Base-by-base conservation (phyloP, 768 basidiomycete species). In the Amanita polypyramis region DNA sequence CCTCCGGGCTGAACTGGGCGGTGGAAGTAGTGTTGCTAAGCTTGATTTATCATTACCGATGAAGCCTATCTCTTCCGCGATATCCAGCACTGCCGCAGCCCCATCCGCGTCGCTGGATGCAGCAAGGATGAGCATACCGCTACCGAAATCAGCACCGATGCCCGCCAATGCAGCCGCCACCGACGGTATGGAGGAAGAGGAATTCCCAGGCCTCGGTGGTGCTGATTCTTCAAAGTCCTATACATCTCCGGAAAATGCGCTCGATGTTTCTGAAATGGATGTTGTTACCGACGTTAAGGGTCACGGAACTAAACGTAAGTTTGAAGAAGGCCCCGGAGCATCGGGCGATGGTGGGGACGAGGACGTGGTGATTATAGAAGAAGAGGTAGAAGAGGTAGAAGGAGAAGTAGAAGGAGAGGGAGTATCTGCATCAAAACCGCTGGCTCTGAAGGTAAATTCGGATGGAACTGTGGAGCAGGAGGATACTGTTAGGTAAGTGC, bases 381-480 rank as follows among this genome's bases (percentile, higher is more conserved):
- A 77, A 37, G 77, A 75, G 25, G 25, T 72, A 38, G 74, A 77
- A 37, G 77, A 75, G 37, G 73, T 77, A 33, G 78, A 77, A 15
- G 72, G 72, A 38, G 74, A 77, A 37, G 77, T 75, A 38, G 73
- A 77, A 33, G 78, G 77, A 15, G 72, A 80, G 12, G 75, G 74
- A 45, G 71, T 68, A 38, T 48, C 63, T 30, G 57, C 60, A 27
- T 62, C 69, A 27, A 67, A 70, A 30, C 64, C 74, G 34, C 57
- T 74, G 38, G 73, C 81, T 38, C 63, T 87, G 54, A 88, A 87
- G 61, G 85, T 95, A 45, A 90, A 87, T 57, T 55, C 88, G 6
- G 92, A 97, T 60, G 95, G 94, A 19, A 89, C 91, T 0, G 94
- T 97, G 23, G 88, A 94, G 47, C 94, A 98, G 64, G 82, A 82